Conservation (phyloP, 495 filamentous ascomycete species). For the Trichoderma parareesei region DNA sequence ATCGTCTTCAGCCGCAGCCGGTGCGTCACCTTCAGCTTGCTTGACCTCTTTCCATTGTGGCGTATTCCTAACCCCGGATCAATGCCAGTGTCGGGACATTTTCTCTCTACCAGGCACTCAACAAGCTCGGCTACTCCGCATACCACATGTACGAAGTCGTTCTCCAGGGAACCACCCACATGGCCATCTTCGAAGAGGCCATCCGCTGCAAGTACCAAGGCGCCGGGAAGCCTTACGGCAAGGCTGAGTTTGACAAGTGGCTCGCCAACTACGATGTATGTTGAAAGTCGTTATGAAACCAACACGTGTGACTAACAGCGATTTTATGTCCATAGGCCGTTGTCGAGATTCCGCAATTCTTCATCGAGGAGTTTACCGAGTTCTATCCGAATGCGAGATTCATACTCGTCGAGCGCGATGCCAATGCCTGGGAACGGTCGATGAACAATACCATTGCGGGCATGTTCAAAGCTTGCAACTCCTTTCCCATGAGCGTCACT, state of each 20-base stretch:
- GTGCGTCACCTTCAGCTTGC: conserved; percentile 10
- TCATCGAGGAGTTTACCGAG: conserved; percentile 26
- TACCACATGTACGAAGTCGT: conserved; percentile 19
- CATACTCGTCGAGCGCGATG: conserved; percentile 27
- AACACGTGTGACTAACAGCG: too few relatives aligned
- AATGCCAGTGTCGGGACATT: conserved; percentile 17
- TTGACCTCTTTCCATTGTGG: background rate
- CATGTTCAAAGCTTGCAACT: conserved; percentile 8
- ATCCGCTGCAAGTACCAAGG: conserved; percentile 15
- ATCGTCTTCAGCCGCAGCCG: conserved; percentile 19
- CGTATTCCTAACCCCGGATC: background rate
- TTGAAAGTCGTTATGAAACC: too few relatives aligned
- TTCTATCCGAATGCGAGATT: conserved; percentile 35
- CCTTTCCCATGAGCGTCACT: conserved; percentile 15
- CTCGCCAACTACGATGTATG: conserved; percentile 25
- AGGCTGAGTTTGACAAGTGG: conserved; percentile 20
- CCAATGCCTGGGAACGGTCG: conserved; percentile 28
- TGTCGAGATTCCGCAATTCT: conserved; percentile 27
- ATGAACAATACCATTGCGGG: conserved; percentile 15
- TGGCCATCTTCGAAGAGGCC: conserved; percentile 16
- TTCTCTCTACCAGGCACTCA: conserved; percentile 17
- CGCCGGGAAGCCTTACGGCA: conserved; percentile 17
- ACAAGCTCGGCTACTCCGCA: conserved; percentile 19
- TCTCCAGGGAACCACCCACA: conserved; percentile 13
- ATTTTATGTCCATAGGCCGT: conserved; percentile 18